Evolutionary conservation across 1,284 basidiomycete genomes (phyloP).

Genomic region (Tilletia setariae): DNA sequence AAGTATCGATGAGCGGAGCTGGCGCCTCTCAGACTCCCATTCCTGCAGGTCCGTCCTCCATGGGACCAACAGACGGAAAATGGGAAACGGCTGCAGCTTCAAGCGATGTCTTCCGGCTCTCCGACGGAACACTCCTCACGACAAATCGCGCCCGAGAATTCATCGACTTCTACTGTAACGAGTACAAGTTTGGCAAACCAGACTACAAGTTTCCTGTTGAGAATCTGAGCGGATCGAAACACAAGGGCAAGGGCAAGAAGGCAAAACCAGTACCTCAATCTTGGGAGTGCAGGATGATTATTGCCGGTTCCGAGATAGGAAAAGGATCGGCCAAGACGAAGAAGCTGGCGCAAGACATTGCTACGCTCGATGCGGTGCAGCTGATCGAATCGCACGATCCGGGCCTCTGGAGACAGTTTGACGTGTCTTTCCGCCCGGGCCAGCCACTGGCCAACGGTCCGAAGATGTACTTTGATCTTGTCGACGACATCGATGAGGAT

Average conservation of each 20-base stretch:
- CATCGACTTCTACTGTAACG: conserved; percentile 90
- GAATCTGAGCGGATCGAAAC: conserved; percentile 10
- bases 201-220: conserved; percentile 59
- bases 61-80: no score
- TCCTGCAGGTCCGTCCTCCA: neutral
- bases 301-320: conserved; percentile 76
- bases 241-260: conserved; percentile 35
- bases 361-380: conserved; percentile 80
- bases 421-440: conserved; percentile 49
- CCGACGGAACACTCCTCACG: conserved; percentile 67
- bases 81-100: no score
- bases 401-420: conserved; percentile 73
- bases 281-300: conserved; percentile 81
- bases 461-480: conserved; percentile 70
- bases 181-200: conserved; percentile 75
- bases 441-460: conserved; percentile 64
- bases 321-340: conserved; percentile 70
- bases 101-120: conserved; percentile 56
- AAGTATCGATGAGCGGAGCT: no score
- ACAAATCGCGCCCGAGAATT: conserved; percentile 80
- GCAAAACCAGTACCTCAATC: conserved; percentile 56
- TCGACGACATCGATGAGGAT: conserved; percentile 68
- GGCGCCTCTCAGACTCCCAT: no score
- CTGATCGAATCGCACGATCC: conserved; percentile 82
- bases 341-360: conserved; percentile 71